These are phyloP conservation scores for Microbotryum scabiosae DNA, from an alignment of 1,284 basidiomycete species.

Conservation along the genomic window DNA sequence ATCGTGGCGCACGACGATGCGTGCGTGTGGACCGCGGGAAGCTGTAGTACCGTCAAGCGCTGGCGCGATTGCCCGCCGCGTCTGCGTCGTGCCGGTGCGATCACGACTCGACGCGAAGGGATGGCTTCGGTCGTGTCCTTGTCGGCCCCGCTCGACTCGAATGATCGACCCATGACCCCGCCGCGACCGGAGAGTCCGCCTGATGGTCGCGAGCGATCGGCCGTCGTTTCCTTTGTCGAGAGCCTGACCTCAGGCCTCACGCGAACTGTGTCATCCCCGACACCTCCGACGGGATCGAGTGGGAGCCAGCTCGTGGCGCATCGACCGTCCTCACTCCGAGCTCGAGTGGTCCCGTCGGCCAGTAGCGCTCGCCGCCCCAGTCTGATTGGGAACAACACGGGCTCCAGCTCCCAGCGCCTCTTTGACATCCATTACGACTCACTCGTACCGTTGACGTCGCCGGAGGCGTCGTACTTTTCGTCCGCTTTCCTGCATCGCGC, in stretches of 20 bases:
- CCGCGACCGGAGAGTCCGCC: slow-evolving; percentile 3
- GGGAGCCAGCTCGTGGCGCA: neutral
- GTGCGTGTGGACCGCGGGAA: slow-evolving; percentile 83
- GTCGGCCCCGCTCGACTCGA: slow-evolving; percentile 2
- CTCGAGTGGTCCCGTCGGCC: neutral
- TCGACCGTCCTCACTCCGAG: slow-evolving; percentile 27
- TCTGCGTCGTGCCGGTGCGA: neutral
- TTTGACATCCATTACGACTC: slow-evolving; percentile 70
- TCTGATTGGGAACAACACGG: neutral
- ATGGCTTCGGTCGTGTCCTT: neutral
- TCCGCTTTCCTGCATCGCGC: slow-evolving; percentile 39
- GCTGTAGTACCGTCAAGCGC: slow-evolving; percentile 66
- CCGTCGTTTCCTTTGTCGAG: slow-evolving; percentile 25
- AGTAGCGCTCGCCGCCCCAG: neutral
- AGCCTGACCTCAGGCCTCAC: slow-evolving; percentile 15
- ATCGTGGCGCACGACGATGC: slow-evolving; percentile 78
- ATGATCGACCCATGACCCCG: neutral
- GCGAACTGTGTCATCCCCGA: slow-evolving; percentile 21
- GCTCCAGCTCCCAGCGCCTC: slow-evolving; percentile 42
- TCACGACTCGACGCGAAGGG: slow-evolving; percentile 1
- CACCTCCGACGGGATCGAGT: neutral
- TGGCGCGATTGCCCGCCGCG: slow-evolving; percentile 49
- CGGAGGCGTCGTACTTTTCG: slow-evolving; percentile 58
- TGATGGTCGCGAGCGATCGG: slow-evolving; percentile 9
- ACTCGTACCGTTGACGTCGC: slow-evolving; percentile 66